Evolutionary conservation across 306 rosid species (phyloP).

Genomic region (Dalbergia oliveri): DNA sequence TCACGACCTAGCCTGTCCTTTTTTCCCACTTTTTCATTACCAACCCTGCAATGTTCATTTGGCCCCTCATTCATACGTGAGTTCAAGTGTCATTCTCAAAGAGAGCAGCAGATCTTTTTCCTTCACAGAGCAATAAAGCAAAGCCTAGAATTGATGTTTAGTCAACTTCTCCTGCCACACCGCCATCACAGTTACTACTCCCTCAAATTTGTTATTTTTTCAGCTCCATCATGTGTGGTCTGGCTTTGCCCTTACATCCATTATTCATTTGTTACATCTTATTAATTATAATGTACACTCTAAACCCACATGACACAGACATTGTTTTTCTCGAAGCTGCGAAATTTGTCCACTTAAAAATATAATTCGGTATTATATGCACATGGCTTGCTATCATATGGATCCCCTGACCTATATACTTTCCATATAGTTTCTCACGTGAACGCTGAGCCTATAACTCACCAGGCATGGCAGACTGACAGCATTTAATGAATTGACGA

Average conservation of each 20-base stretch:
- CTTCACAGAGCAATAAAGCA: constrained; percentile 5
- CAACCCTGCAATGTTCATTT: constrained; percentile 2
- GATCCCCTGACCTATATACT: constrained; percentile 33
- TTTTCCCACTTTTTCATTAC: neutral
- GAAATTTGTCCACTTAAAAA: constrained; percentile 20
- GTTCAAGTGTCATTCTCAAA: constrained; percentile 22
- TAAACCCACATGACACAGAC: constrained; percentile 38
- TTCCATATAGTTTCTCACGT: constrained; percentile 43
- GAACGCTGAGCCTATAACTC: constrained; percentile 34
- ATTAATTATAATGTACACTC: neutral
- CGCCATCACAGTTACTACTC: constrained; percentile 31
- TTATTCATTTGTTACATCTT: neutral
- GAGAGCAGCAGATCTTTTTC: constrained; percentile 20
- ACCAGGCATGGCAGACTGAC: constrained; percentile 32
- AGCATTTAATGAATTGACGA: neutral
- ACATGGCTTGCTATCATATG: constrained; percentile 29
- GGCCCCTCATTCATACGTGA: constrained; percentile 17
- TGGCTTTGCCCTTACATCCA: constrained; percentile 17
- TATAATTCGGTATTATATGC: neutral
- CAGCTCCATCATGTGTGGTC: constrained; percentile 16
- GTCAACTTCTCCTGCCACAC: constrained; percentile 48
- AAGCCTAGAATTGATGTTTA: constrained; percentile 14
- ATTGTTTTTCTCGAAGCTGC: constrained; percentile 1
- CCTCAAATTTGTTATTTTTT: neutral
- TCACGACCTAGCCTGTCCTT: neutral